Evolutionary conservation across 2,329 filamentous ascomycete genomes (phyloP), one percentile per base, ranked within the genome.

Genomic region (Onygenales sp.): DNA sequence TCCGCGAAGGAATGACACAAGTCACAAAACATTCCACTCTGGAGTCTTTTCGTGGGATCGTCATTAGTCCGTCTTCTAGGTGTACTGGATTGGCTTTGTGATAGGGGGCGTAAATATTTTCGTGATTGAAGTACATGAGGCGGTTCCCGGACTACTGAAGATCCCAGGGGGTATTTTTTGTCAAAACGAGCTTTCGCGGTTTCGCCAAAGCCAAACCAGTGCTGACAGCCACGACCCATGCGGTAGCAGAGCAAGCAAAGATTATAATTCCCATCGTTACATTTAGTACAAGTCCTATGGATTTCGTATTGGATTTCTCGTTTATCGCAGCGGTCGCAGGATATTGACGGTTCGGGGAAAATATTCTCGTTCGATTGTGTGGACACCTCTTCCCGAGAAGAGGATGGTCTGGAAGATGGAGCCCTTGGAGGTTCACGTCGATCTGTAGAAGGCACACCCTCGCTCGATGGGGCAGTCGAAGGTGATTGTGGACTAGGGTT

Each of bases 191-290:
- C 72, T 72, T 82, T 81, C 0, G 88, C 89, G 4, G 80, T 79
- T 60, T 85, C 78, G 2, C 88, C 88, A 65, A 96, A 95, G 1
- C 92, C 91, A 61, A 85, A 90, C 89, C 90, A 96, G 65, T 93
- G 82, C 14, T 82, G 76, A 66, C 92, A 97, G 9, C 91, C 91
- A 62, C 81, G 81, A 7, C 85, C 85, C 10, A 74, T 66, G 32
- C 88, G 83, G 67, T 94, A 96, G 71, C 92, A 97, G 58, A 78
- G 77, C 2, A 87, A 70, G 63, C 92, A 97, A 9, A 96, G 74
- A 65, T 91, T 86, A 76, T 85, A 95, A 46, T 81, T 74, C 0
- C 88, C 88, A 5, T 77, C 72, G 13, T 80, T 75, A 67, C 92
- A 96, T 49, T 76, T 75, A 2, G 72, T 68, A 68, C 92, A 97